phyloP scores from a whole-genome alignment of 164 flowering plant species.

The Vitis riparia region DNA sequence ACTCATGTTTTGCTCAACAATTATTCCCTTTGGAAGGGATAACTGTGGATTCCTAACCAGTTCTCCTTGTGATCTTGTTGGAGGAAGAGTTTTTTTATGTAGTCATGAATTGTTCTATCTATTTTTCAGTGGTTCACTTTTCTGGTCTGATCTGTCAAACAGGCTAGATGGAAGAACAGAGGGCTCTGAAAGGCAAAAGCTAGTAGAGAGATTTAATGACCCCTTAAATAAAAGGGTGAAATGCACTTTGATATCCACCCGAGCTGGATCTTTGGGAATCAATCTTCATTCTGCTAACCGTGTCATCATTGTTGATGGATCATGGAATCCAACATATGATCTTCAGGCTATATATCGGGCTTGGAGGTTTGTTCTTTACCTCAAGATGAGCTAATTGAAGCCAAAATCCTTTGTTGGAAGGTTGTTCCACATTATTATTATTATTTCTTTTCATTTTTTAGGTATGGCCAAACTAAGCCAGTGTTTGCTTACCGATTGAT shows the following conservation, averaged over 20 bases:
- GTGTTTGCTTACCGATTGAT: slow-evolving; percentile 93
- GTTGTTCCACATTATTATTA: background rate
- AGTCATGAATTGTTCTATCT: background rate
- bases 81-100: background rate
- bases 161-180: slow-evolving; percentile 95
- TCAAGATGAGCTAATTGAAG: background rate
- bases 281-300: slow-evolving; percentile 98
- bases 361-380: slow-evolving; percentile 67
- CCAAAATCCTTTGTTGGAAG: background rate
- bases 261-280: slow-evolving; percentile 96
- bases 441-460: slow-evolving; percentile 27
- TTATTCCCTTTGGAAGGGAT: no score
- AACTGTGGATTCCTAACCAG: no score
- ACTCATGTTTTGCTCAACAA: no score
- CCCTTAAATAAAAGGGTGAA: slow-evolving; percentile 83
- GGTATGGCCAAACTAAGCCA: slow-evolving; percentile 96
- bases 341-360: slow-evolving; percentile 98
- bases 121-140: background rate
- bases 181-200: slow-evolving; percentile 82
- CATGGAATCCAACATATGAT: slow-evolving; percentile 99
- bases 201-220: slow-evolving; percentile 88
- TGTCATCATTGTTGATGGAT: slow-evolving; percentile 93
- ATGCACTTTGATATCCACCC: slow-evolving; percentile 88
- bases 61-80: no score
- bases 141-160: slow-evolving; percentile 17